These are phyloP conservation scores for Hydrangea macrophylla DNA, from an alignment of 148 eudicot species.

Conservation along the genomic window DNA sequence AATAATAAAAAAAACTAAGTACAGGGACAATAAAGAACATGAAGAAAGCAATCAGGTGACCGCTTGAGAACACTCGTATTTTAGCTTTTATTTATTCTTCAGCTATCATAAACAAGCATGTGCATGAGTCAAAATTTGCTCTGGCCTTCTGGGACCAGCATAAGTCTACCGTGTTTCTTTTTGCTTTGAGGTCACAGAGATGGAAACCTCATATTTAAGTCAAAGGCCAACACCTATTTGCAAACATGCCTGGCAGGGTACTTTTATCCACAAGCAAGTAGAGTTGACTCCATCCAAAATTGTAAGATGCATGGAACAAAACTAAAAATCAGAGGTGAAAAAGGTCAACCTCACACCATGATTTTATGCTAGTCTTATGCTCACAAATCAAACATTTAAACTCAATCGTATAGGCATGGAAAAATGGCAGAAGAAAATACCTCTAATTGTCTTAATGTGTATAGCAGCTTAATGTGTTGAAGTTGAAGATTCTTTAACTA, in stretches of 20 bases:
- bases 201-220: too few relatives aligned
- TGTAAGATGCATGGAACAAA: background rate
- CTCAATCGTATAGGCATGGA: background rate
- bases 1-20: background rate
- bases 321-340: background rate
- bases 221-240: too few relatives aligned
- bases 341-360: conserved; percentile 10
- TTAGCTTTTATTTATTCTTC: background rate
- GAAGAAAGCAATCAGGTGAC: too few relatives aligned
- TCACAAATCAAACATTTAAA: too few relatives aligned
- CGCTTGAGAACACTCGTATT: background rate
- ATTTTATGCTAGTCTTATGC: background rate
- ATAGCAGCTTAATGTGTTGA: conserved; percentile 73
- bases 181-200: too few relatives aligned
- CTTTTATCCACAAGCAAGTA: conserved; percentile 1
- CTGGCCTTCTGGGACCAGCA: too few relatives aligned
- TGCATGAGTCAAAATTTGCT: background rate
- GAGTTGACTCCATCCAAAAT: background rate
- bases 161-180: too few relatives aligned
- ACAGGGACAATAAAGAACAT: background rate
- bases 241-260: too few relatives aligned
- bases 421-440: conserved; percentile 29
- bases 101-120: background rate
- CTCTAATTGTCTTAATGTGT: conserved; percentile 81
- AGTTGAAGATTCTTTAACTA: conserved; percentile 65